phyloP scores from a whole-genome alignment of 257 asterid species.

The Jaltomata sinuosa region DNA sequence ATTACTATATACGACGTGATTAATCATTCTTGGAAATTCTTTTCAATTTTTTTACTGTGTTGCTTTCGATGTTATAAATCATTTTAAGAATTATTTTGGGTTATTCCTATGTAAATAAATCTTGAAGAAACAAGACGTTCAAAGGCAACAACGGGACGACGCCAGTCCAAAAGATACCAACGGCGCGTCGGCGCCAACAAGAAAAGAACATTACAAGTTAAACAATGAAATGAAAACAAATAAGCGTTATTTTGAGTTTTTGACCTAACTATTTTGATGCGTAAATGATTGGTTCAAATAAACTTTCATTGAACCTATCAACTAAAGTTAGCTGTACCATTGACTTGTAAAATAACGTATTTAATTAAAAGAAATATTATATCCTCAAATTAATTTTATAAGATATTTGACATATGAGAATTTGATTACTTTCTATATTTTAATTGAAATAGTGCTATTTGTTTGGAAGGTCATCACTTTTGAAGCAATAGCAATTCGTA shows the following conservation, averaged over 20 bases:
- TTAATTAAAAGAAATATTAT: not conserved
- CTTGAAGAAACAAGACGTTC: not conserved
- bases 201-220: not conserved
- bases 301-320: not conserved
- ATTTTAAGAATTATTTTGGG: not conserved
- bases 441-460: not conserved
- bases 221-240: not conserved
- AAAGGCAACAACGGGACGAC: not conserved
- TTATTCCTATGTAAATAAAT: not conserved
- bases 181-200: not conserved
- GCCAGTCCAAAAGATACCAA: not conserved
- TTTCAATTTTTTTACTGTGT: not conserved
- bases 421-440: not conserved
- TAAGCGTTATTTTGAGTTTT: not conserved
- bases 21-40: not conserved
- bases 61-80: not conserved
- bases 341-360: not conserved
- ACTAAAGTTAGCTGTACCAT: not conserved
- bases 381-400: not conserved
- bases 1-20: not conserved
- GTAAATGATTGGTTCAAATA: not conserved
- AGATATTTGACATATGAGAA: not conserved
- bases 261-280: not conserved
- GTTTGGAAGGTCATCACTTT: too few relatives aligned
- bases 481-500: too few relatives aligned